Evolutionary conservation across 495 filamentous ascomycete genomes (phyloP), one percentile per base, ranked within the genome.

Genomic region (Evernia prunastri): DNA sequence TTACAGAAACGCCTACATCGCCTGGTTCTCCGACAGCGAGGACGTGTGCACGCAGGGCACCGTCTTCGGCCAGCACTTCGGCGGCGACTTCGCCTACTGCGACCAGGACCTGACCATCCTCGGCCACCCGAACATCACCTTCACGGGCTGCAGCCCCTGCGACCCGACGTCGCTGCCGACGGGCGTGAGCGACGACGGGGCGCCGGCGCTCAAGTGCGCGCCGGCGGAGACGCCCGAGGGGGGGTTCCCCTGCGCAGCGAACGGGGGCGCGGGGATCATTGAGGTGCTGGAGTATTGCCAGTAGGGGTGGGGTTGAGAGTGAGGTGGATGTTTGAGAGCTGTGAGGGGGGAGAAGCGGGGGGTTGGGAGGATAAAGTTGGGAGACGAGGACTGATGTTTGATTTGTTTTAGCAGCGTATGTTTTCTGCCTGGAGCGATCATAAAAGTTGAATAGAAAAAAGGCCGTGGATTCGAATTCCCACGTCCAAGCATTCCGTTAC

Each of bases 21-120:
- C 45, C 45, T 49, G n/a, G n/a, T 49, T 49, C 45, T 49, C 45
- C 45, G 45, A 49, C 45, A 49, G 45, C 45, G n/a, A 4, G 18
- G 43, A 49, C 45, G n/a, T 27, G n/a, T 49, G n/a, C 45, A 27
- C 5, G 3, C 4, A 49, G 3, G 45, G 45, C 45, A 49, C n/a
- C 8, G n/a, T 25, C 45, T 49, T 49, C 45, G 45, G 45, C 45
- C 2, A 23, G 17, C 43, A 49, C 45, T 27, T 11, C 23, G n/a
- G 8, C 45, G 23, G n/a, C 45, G n/a, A 10, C 1, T 49, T 49
- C 45, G 11, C 4, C n/a, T 25, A 49, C 45, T 27, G 45, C 45
- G n/a, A 49, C 45, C 4, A 49, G 3, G n/a, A 49, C 45, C n/a
- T 49, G 7, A 49, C 45, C n/a, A 49, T 49, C 45, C 45, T 49